Base-by-base conservation (phyloP, 2,329 filamentous ascomycete genomes). In the Diaporthe citriasiana region DNA sequence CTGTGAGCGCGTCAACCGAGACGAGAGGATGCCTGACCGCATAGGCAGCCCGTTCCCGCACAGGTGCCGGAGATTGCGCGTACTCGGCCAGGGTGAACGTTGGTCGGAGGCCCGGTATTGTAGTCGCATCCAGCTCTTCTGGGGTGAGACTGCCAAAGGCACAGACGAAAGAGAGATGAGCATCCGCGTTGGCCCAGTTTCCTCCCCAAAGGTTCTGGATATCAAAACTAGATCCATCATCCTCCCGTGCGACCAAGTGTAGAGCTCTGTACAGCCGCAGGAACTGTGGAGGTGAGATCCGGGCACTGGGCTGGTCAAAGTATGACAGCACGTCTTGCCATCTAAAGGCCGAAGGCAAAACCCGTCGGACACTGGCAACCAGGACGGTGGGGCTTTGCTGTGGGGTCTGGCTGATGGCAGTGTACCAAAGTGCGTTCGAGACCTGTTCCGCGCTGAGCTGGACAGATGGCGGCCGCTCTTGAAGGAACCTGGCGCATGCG, bases 121-220 rank as follows among this genome's bases (percentile, higher is more conserved):
- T 93, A 17, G 92, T 93, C 4, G 94, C 93, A 81, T 98, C 95
- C 35, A 98, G 88, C 79, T 95, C 90, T 38, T 94, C 90, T 0
- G 93, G 89, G 17, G 89, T 90, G 73, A 95, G 89, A 5, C 93
- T 94, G 30, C 96, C 88, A 81, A 96, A 98, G 25, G 95, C 95
- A 76, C 93, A 93, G 71, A 98, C 90, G 81, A 98, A 98, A n/a
- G 95, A 97, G 47, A 99, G 86, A 77, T 98, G 96, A 0, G 97
- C 94, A 76, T 97, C 92, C 19, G 93, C 90, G 77, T 97, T 91
- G 76, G 93, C 91, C 96, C 97, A 99, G 76, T 90, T 87, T 79
- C 95, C 95, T 74, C 95, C 95, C 95, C 97, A 98, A 30, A 99
- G 86, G 51, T 89, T 89, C 81, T 98, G 95, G 57, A 99, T 93